Base-by-base conservation (phyloP, 2,329 filamentous ascomycete species). In the Fusarium nematophilum region DNA sequence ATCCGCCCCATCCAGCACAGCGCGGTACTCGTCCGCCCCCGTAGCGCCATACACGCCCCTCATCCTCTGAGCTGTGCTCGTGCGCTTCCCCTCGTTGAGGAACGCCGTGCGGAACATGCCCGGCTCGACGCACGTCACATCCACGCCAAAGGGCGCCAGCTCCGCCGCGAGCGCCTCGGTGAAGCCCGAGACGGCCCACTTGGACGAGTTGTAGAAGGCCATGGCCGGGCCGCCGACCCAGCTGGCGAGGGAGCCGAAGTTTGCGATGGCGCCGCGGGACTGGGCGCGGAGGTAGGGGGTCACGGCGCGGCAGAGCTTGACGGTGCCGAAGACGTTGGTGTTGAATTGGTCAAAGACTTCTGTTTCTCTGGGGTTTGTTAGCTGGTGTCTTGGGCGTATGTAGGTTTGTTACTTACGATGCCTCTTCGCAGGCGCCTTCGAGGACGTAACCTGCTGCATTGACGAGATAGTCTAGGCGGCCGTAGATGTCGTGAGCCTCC, bases 291-390 rank as follows among this genome's bases (percentile, higher is more conserved):
- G 69, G 46, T 79, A 74, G 1, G 79, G 79, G 0, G 79, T 63
- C 8, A 79, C 72, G 5, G 80, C 78, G 23, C 79, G 77, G 17
- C 73, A 75, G 17, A 82, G 70, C 44, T 79, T 81, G 30, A 81
- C 64, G 21, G 75, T 71, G 18, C 80, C 81, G 45, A 83, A 78
- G 38, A 83, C 77, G 61, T 84, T 84, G 42, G 79, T 80, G 59
- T 79, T 73, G 68, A 79, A 81, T 9, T 71, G 59, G 21, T 70
- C 71, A 9, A 65, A 66, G 25, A 72, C 66, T 47, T 76, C 73
- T 18, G 70, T 63, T 21, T 64, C 54, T 46, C 65, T 70, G 9
- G 18, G 3, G 10, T n/a, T 13, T 9, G 18, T 49, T n/a, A 48
- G 25, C 14, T 7, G 14, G 8, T 11, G 5, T 9, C 14, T 25